Percentiles rank a stretch among this genome's conserved stretches.
Conservation (phyloP, 192 early-diverging fungal species). For the Glomus cerebriforme region DNA sequence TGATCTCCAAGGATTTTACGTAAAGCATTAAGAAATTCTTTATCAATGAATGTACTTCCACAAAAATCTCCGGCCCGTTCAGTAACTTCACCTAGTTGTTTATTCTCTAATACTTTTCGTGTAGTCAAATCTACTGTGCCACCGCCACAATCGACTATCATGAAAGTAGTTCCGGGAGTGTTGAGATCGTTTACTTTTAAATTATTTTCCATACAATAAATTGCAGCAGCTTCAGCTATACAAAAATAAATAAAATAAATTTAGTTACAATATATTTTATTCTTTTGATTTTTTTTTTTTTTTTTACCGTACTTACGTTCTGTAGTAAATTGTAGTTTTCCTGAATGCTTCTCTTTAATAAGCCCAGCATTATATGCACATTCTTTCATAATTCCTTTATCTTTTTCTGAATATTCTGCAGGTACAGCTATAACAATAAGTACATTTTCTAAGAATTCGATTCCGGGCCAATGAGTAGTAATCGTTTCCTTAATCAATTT, state of each 20-base stretch:
- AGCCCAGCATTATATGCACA: not conserved
- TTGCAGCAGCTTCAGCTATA: slow-evolving; percentile 10
- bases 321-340: too few relatives aligned
- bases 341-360: too few relatives aligned
- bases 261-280: too few relatives aligned
- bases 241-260: too few relatives aligned
- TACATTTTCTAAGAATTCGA: not conserved
- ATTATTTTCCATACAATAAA: not conserved
- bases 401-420: not conserved
- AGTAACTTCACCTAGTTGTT: not conserved
- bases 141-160: slow-evolving; percentile 63
- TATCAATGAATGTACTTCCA: not conserved
- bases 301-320: too few relatives aligned
- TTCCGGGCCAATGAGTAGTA: not conserved
- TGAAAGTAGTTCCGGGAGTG: slow-evolving; percentile 41
- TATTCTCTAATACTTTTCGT: not conserved
- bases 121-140: slow-evolving; percentile 59
- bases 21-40: slow-evolving; percentile 6
- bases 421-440: not conserved
- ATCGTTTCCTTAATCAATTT: slow-evolving; percentile 1
- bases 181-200: not conserved
- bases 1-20: not conserved
- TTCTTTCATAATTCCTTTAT: not conserved
- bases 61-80: not conserved
- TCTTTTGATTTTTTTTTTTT: too few relatives aligned